phyloP scores from a whole-genome alignment of 2,329 filamentous ascomycete genomes.

The Neonectria hederae region DNA sequence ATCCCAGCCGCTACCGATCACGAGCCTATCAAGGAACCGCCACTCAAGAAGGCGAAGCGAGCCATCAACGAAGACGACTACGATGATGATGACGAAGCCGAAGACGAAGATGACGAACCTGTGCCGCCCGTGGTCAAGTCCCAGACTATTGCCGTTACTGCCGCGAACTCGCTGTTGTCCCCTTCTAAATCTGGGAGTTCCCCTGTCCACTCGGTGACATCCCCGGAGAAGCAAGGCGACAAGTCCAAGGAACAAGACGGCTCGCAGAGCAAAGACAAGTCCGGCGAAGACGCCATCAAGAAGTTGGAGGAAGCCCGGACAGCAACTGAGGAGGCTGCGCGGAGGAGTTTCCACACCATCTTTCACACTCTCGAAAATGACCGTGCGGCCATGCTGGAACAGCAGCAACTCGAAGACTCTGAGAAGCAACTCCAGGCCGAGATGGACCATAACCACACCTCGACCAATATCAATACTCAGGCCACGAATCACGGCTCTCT shows the following conservation, averaged over 20 bases:
- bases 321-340: slow-evolving; percentile 88
- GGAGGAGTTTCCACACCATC: slow-evolving; percentile 89
- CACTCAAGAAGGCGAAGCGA: slow-evolving; percentile 78
- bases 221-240: slow-evolving; percentile 65
- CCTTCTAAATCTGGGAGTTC: slow-evolving; percentile 76
- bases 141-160: slow-evolving; percentile 60
- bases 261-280: slow-evolving; percentile 68
- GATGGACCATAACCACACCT: slow-evolving; percentile 75
- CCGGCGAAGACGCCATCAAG: slow-evolving; percentile 89
- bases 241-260: slow-evolving; percentile 62
- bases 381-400: slow-evolving; percentile 94
- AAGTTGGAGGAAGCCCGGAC: slow-evolving; percentile 92
- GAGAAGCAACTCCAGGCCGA: slow-evolving; percentile 96
- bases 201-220: slow-evolving; percentile 69
- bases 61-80: slow-evolving; percentile 87
- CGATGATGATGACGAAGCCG: slow-evolving; percentile 85
- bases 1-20: slow-evolving; percentile 68
- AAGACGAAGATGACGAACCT: slow-evolving; percentile 69
- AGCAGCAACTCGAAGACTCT: slow-evolving; percentile 95
- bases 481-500: slow-evolving; percentile 84
- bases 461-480: slow-evolving; percentile 59
- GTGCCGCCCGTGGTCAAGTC: slow-evolving; percentile 63
- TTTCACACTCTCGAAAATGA: slow-evolving; percentile 98
- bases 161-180: slow-evolving; percentile 69
- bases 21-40: slow-evolving; percentile 66